These are phyloP conservation scores for Rhamnella rubrinervis DNA, from an alignment of 331 rosid genomes.

Conservation along the genomic window DNA sequence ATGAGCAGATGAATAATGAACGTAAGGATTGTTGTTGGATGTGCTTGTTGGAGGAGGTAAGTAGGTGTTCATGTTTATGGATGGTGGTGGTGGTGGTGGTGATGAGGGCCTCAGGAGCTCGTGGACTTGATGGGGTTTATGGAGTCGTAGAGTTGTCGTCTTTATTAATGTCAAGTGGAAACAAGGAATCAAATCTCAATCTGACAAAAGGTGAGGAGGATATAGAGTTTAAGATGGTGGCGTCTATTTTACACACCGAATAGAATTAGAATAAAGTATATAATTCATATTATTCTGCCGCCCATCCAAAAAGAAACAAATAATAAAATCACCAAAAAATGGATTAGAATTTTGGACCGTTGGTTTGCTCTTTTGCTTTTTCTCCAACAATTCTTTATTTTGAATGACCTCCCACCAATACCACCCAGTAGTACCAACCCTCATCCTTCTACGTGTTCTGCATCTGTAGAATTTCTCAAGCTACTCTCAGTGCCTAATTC, in stretches of 20 bases:
- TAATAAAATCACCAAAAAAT: too few species aligned
- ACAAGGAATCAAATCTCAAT: neutral
- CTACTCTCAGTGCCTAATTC: too few species aligned
- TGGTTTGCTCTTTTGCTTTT: too few species aligned
- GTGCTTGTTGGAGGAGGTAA: neutral
- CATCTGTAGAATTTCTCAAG: too few species aligned
- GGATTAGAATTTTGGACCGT: neutral
- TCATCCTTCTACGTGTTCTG: too few species aligned
- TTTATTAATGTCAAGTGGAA: neutral
- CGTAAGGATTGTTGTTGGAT: conserved; percentile 39
- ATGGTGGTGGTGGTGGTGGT: neutral
- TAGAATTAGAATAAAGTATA: neutral
- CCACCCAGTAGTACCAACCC: too few species aligned
- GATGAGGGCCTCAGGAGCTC: neutral
- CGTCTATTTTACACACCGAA: neutral
- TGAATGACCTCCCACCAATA: too few species aligned
- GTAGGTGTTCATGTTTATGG: neutral
- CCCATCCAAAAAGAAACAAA: neutral
- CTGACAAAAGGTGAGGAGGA: neutral
- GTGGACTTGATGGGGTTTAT: neutral
- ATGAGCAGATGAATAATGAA: conserved; percentile 29
- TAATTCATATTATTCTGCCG: neutral
- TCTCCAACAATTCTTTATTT: too few species aligned
- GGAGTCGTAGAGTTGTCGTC: neutral
- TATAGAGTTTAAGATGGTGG: neutral